These are phyloP conservation scores for Nothophoma quercina DNA, from an alignment of 2,329 filamentous ascomycete species.

Conservation along the genomic window DNA sequence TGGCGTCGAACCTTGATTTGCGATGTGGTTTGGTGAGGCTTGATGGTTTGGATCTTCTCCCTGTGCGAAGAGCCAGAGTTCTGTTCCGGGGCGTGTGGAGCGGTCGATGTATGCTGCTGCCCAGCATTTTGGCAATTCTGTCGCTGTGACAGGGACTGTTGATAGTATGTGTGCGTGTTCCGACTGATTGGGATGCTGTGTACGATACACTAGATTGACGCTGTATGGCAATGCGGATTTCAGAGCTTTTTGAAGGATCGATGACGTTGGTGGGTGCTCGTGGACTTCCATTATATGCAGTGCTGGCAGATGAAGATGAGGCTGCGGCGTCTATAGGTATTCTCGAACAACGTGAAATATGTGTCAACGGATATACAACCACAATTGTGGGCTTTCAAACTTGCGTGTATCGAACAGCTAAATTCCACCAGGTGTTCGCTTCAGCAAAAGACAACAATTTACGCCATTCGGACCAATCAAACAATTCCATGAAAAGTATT, in stretches of 20 bases:
- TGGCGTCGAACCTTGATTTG: too few relatives aligned
- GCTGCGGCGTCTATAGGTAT: background rate
- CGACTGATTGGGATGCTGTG: constrained; percentile 64
- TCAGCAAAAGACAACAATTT: background rate
- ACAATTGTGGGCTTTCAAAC: background rate
- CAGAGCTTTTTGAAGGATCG: constrained; percentile 60
- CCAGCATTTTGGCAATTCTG: constrained; percentile 52
- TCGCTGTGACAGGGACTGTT: constrained; percentile 45
- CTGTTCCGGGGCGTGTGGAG: constrained; percentile 67
- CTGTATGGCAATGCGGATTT: constrained; percentile 63
- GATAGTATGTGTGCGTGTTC: constrained; percentile 44
- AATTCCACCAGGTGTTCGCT: background rate
- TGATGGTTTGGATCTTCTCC: constrained; percentile 36
- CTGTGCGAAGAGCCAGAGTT: constrained; percentile 66
- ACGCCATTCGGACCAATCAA: constrained; percentile 10
- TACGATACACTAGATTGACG: constrained; percentile 67
- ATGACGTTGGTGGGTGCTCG: constrained; percentile 51
- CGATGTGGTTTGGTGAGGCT: background rate
- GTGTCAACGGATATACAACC: background rate
- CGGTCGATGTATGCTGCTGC: constrained; percentile 69
- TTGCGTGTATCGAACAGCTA: too few relatives aligned
- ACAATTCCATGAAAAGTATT: background rate
- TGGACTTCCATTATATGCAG: constrained; percentile 9
- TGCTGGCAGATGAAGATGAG: too few relatives aligned
- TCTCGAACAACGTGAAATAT: background rate